Conservation (phyloP, 176 grass and related monocot genomes). For the Raddia distichophylla region DNA sequence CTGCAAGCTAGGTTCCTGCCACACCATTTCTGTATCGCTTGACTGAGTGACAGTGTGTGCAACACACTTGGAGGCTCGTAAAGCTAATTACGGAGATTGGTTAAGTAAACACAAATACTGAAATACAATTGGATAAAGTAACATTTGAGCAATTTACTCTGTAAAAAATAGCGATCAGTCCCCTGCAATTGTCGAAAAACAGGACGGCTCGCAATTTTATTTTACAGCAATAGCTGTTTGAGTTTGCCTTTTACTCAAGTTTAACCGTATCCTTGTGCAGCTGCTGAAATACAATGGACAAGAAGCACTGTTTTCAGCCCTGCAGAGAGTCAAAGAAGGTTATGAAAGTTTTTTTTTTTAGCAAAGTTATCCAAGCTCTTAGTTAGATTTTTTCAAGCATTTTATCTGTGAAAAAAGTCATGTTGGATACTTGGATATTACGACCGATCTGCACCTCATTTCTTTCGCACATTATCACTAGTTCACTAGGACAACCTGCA, state of each 20-base stretch:
- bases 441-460: background rate
- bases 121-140: background rate
- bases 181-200: background rate
- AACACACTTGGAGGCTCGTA: background rate
- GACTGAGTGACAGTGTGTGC: background rate
- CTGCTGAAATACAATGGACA: constrained; percentile 53
- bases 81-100: background rate
- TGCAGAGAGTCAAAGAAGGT: constrained; percentile 69
- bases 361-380: background rate
- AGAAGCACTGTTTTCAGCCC: constrained; percentile 55
- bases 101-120: background rate
- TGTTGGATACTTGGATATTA: background rate
- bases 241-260: background rate
- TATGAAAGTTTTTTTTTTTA: background rate
- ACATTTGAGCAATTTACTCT: background rate
- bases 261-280: constrained; percentile 32
- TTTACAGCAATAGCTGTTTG: background rate
- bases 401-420: background rate
- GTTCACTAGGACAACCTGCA: background rate
- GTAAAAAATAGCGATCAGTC: background rate
- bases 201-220: background rate
- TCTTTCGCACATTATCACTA: background rate
- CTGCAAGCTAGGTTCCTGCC: background rate
- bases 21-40: background rate
- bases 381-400: constrained; percentile 1